phyloP scores from a whole-genome alignment of 73 alveolate genomes.

The Paramecium pentaurelia region DNA sequence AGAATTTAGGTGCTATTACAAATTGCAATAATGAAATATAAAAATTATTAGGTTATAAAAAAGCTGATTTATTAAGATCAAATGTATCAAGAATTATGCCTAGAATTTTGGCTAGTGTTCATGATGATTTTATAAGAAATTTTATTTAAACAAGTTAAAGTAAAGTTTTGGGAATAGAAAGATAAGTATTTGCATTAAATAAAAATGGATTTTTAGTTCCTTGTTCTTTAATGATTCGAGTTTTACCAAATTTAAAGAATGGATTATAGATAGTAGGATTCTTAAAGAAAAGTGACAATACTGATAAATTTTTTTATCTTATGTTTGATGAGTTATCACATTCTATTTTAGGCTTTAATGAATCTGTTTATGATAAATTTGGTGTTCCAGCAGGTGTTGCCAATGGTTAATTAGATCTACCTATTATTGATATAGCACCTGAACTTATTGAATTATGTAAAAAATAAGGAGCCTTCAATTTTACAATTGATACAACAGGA shows the following conservation, averaged over 20 bases:
- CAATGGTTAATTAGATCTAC: conserved; percentile 42
- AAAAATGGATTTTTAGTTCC: conserved; percentile 51
- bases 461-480: neutral
- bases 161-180: conserved; percentile 52
- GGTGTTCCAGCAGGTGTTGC: conserved; percentile 50
- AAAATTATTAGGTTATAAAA: conserved; percentile 47
- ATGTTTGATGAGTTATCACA: conserved; percentile 46
- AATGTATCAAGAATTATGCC: conserved; percentile 57
- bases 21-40: conserved; percentile 39
- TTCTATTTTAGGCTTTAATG: conserved; percentile 41
- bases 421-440: neutral
- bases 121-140: conserved; percentile 47
- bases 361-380: neutral
- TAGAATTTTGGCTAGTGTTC: conserved; percentile 49
- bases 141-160: conserved; percentile 51
- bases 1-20: conserved; percentile 36
- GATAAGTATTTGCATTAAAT: conserved; percentile 36
- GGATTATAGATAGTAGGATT: conserved; percentile 57
- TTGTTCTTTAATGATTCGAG: conserved; percentile 53
- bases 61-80: conserved; percentile 38
- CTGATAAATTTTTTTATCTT: neutral
- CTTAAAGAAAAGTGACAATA: conserved; percentile 28
- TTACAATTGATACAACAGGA: neutral
- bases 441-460: neutral
- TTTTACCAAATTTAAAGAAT: conserved; percentile 43